phyloP scores from a whole-genome alignment of 164 flowering plant genomes.

The Sextonia rubra region DNA sequence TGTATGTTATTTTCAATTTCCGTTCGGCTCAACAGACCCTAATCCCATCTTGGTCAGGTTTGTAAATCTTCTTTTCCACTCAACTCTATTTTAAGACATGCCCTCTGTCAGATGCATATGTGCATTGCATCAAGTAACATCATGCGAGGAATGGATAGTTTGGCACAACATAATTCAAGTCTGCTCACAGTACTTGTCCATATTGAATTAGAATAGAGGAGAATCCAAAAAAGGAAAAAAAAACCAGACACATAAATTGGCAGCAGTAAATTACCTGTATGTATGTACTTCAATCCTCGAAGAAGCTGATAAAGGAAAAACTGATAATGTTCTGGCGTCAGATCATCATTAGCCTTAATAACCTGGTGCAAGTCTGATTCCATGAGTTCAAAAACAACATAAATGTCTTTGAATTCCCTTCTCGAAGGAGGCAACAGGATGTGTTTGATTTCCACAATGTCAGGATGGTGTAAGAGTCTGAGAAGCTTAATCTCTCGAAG shows the following conservation, averaged over 20 bases:
- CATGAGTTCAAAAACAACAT: slow-evolving; percentile 97
- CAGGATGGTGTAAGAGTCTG: slow-evolving; percentile 87
- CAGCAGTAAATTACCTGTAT: slow-evolving; percentile 58
- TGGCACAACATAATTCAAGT: neutral
- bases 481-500: slow-evolving; percentile 97
- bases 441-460: slow-evolving; percentile 96
- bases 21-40: neutral
- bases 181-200: neutral
- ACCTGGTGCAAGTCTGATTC: slow-evolving; percentile 97
- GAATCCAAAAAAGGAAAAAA: neutral
- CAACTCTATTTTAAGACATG: neutral
- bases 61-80: neutral
- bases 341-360: slow-evolving; percentile 95
- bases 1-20: neutral
- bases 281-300: slow-evolving; percentile 87
- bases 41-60: neutral
- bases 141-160: too few relatives aligned
- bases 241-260: neutral
- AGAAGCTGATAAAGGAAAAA: slow-evolving; percentile 97
- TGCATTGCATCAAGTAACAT: neutral
- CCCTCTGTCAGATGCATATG: neutral
- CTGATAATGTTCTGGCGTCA: slow-evolving; percentile 95
- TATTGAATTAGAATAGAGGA: neutral
- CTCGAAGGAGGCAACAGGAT: slow-evolving; percentile 92
- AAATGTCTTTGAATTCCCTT: slow-evolving; percentile 94